phyloP scores from a whole-genome alignment of 306 rosid species.

The Rubus parviflorus region DNA sequence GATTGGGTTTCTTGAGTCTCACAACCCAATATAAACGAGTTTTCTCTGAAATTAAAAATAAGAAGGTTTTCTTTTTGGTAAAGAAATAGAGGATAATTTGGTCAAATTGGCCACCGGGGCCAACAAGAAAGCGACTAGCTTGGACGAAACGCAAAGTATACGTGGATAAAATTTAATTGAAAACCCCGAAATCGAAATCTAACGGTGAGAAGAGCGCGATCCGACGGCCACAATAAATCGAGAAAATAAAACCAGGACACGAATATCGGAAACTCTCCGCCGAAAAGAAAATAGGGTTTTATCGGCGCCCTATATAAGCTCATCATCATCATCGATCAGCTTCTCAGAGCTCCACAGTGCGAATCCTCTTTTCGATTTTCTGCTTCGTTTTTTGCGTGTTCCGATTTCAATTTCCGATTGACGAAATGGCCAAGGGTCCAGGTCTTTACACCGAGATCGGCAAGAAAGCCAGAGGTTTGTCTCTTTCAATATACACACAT shows the following conservation, averaged over 20 bases:
- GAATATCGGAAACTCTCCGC: conserved; percentile 6
- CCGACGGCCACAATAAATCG: conserved; percentile 25
- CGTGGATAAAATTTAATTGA: background rate
- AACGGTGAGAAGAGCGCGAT: conserved; percentile 27
- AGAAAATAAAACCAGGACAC: background rate
- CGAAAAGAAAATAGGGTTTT: conserved; percentile 29
- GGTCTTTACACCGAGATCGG: conserved; percentile 94
- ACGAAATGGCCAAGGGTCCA: conserved; percentile 81
- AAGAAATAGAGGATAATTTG: background rate
- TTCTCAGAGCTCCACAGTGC: no score
- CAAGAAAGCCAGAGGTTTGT: conserved; percentile 78
- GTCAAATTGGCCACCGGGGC: conserved; percentile 5
- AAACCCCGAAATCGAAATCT: background rate
- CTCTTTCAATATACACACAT: background rate
- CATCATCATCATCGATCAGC: background rate
- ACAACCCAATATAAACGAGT: background rate
- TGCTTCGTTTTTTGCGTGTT: background rate
- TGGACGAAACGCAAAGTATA: conserved; percentile 22
- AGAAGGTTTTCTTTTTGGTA: background rate
- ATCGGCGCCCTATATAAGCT: conserved; percentile 22
- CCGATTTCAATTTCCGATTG: conserved; percentile 30
- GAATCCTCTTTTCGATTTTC: background rate
- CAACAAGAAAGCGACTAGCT: conserved; percentile 12
- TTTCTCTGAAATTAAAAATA: background rate
- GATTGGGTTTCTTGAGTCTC: background rate